Evolutionary conservation across 2,329 filamentous ascomycete genomes (phyloP), one percentile per base, ranked within the genome.

Genomic region (Fusarium abutilonis): DNA sequence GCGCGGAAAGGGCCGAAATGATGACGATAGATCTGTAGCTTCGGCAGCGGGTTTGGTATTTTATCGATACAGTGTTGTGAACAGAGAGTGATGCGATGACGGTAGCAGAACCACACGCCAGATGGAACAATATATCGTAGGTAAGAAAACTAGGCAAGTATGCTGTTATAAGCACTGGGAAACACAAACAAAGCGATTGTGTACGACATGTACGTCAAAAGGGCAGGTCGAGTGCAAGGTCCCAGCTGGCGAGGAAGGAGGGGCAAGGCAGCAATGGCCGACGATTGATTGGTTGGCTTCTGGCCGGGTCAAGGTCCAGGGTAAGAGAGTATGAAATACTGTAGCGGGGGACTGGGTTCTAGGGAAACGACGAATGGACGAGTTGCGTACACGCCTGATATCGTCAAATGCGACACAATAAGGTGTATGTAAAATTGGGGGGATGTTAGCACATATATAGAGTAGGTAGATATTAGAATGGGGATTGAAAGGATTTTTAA

Each of bases 231-330:
- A 34, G 38, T 46, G 39, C 34, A 34, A 34, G 38, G 59, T 46
- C 45, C 58, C 53, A 26, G 34, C 36, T 40, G 26, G 31, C 31
- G 31, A 62, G 52, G 52, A 52, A 69, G 57, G 67, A 70, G 67
- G 67, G 67, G 67, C 67, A 66, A 56, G 61, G 52, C 41, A 56
- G 44, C 57, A 63, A 50, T 15, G 40, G 29, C 46, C 14, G 60
- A 39, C 10, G 41, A 34, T 42, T 66, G 46, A 55, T 57, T 56
- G 48, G 62, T 39, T 55, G 23, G 38, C 23, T 50, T 5, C 34
- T 43, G 34, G 15, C 28, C 38, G 14, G 34, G n/a, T 26, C 14
- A 48, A 23, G 23, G 23, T 52, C 38, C 52, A 60, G 60, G 60
- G 50, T 56, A 64, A 42, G 40, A 36, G 34, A 41, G 19, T 29